Conservation (phyloP, 331 rosid genomes). For the Saraca asoca region DNA sequence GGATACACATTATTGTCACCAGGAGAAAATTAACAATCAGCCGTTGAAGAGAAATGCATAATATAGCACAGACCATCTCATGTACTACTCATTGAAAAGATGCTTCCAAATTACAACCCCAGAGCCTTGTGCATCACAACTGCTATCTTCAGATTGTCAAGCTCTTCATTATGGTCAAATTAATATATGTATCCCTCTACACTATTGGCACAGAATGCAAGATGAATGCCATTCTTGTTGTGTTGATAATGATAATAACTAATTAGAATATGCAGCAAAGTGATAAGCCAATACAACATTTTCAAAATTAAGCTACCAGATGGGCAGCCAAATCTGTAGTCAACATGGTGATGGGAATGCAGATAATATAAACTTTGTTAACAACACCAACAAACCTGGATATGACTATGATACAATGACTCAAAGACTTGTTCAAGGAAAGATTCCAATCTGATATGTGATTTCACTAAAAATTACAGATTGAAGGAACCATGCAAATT, state of each 20-base stretch:
- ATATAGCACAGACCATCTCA: not conserved
- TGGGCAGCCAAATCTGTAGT: not conserved
- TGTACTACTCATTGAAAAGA: not conserved
- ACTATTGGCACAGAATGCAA: not conserved
- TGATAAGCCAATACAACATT: not conserved
- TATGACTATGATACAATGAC: not conserved
- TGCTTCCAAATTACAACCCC: constrained; percentile 18
- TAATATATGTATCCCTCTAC: not conserved
- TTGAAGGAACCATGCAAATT: not conserved
- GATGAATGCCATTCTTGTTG: not conserved
- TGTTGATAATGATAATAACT: not conserved
- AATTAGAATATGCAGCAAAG: not conserved
- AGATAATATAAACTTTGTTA: constrained; percentile 1
- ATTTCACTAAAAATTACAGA: not conserved
- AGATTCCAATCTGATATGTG: constrained; percentile 16
- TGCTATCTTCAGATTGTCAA: not conserved
- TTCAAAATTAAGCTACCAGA: not conserved
- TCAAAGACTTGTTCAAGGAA: not conserved
- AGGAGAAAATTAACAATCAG: not conserved
- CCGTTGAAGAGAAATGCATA: not conserved
- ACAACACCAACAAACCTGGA: not conserved
- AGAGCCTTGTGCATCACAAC: not conserved
- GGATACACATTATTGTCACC: constrained; percentile 5
- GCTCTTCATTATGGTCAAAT: not conserved
- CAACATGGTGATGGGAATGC: not conserved